Base-by-base conservation (phyloP, 2,329 filamentous ascomycete species). In the Macrophomina tecta region DNA sequence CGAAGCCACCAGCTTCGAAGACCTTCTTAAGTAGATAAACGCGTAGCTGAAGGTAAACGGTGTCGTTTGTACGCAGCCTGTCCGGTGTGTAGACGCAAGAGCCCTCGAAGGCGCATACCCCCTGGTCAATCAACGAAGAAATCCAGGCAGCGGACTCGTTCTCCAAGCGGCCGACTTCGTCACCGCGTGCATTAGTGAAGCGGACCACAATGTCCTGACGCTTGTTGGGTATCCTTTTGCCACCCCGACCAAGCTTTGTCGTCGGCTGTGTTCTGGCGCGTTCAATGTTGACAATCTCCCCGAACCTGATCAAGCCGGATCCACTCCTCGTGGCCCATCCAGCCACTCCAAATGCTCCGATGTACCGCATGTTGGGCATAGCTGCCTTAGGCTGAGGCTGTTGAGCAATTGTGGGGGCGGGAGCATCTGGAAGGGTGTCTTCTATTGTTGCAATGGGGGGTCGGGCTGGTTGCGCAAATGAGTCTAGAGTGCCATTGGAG, bases 261-360 rank as follows among this genome's bases (percentile, higher is more conserved):
- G 81, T 82, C 1, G 86, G 84, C 12, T 91, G 89, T 32, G 91
- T 88, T 77, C 91, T 94, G 68, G 93, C 89, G 51, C 95, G 89
- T 79, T 98, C 94, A 52, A 99, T 97, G 60, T 85, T 89, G 67
- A 99, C 88, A n/a, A 81, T 73, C 70, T 98, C 94, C 16, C 91
- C 93, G 73, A 97, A 91, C 70, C 89, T 91, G 32, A 99, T 75
- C 5, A 97, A 76, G 45, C 87, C 87, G 3, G 81, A 81, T 0
- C 94, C 94, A 76, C 93, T 97, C 72, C 90, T 88, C 3, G 94
- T 98, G 5, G 92, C 90, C 95, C 95, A 99, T 4, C 90, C 95
- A 64, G 91, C 92, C 4, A 92, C 93, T 8, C 95, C 95, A 78
- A 98, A 95, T 0, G 93, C 92, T 18, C 95, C 95, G 68, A 98